A percentile compares a stretch with the other conserved stretches of the same genome.
Evolutionary conservation across 2,329 filamentous ascomycete genomes (phyloP).

Genomic region (Lithohypha guttulata): DNA sequence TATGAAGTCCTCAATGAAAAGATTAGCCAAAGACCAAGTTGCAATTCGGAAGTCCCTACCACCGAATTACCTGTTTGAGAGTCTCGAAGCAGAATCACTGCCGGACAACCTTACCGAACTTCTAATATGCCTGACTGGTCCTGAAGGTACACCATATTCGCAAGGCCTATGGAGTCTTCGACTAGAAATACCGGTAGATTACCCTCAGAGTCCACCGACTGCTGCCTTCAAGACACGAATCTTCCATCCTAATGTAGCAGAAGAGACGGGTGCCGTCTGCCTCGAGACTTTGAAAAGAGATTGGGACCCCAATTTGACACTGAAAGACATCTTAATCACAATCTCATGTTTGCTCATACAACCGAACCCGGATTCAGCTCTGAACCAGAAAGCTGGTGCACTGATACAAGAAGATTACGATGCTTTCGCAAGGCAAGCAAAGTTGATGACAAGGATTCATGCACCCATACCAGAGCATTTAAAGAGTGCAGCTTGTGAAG

Average conservation of each 20-base stretch:
- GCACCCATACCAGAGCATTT: constrained; percentile 42
- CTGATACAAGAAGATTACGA: constrained; percentile 50
- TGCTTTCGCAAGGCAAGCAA: constrained; percentile 46
- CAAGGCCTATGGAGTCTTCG: constrained; percentile 50
- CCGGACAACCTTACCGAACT: constrained; percentile 48
- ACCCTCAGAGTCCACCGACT: constrained; percentile 41
- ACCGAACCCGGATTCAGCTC: constrained; percentile 52
- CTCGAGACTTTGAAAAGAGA: constrained; percentile 56
- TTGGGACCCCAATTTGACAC: constrained; percentile 47
- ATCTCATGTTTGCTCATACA: constrained; percentile 54
- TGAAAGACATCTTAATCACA: constrained; percentile 49
- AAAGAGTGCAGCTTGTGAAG: constrained; percentile 37
- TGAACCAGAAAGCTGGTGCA: constrained; percentile 51
- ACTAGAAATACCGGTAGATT: constrained; percentile 43
- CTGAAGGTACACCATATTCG: constrained; percentile 49
- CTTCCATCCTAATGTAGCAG: constrained; percentile 56
- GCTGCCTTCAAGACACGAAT: constrained; percentile 51
- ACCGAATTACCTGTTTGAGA: constrained; percentile 51
- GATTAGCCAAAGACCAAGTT: constrained; percentile 50
- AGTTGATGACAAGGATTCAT: constrained; percentile 52
- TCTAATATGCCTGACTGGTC: constrained; percentile 48
- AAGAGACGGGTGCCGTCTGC: constrained; percentile 50
- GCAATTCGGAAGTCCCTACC: constrained; percentile 45
- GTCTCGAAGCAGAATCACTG: constrained; percentile 27
- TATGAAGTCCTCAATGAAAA: constrained; percentile 36